Percentiles rank a stretch among this genome's conserved stretches.
phyloP scores from a whole-genome alignment of 768 basidiomycete species.

The Suillus ampliporus region DNA sequence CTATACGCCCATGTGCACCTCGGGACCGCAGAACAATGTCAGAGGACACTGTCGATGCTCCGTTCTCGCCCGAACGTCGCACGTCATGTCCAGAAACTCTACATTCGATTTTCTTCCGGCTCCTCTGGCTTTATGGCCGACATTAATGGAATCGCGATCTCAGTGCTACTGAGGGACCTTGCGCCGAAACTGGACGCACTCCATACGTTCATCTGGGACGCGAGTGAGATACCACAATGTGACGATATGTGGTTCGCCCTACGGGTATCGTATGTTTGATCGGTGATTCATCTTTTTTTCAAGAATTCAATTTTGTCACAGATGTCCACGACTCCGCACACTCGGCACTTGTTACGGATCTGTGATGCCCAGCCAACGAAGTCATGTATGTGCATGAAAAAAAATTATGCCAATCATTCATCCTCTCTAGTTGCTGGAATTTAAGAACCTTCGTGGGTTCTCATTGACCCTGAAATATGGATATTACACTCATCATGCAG shows the following conservation, averaged over 20 bases:
- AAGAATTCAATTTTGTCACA: conserved; percentile 30
- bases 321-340: conserved; percentile 69
- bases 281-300: neutral
- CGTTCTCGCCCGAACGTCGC: conserved; percentile 56
- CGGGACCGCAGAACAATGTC: conserved; percentile 61
- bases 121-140: conserved; percentile 29
- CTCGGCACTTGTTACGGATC: conserved; percentile 68
- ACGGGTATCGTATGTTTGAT: conserved; percentile 58
- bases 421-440: conserved; percentile 64
- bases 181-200: conserved; percentile 68
- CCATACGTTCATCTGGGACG: conserved; percentile 72
- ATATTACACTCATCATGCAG: conserved; percentile 65
- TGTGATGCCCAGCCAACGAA: conserved; percentile 59
- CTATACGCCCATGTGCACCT: conserved; percentile 67
- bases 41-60: conserved; percentile 71
- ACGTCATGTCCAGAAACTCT: conserved; percentile 67
- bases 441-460: conserved; percentile 66
- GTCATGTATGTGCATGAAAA: conserved; percentile 55
- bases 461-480: conserved; percentile 61
- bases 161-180: conserved; percentile 55
- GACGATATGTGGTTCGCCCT: conserved; percentile 84
- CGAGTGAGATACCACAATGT: conserved; percentile 63
- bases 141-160: conserved; percentile 41
- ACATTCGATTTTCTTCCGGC: conserved; percentile 45
- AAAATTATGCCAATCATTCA: conserved; percentile 13